A percentile compares a stretch with the other conserved stretches of the same genome.
These are phyloP conservation scores for Aureobasidium sp. DNA, from an alignment of 2,329 filamentous ascomycete genomes.

Conservation along the genomic window DNA sequence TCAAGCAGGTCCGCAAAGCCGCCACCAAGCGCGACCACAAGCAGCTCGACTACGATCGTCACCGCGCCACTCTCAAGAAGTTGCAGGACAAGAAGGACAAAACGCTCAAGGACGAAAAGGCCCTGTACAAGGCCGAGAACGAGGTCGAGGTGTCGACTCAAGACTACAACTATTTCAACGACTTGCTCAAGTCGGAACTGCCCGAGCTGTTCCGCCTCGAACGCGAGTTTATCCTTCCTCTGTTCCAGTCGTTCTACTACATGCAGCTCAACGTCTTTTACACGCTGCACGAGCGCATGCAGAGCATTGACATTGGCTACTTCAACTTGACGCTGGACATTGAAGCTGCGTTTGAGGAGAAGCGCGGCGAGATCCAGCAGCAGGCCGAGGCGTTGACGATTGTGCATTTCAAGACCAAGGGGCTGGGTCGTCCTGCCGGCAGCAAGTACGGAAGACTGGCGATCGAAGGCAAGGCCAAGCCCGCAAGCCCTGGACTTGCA, in stretches of 20 bases:
- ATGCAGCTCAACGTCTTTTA: constrained; percentile 99
- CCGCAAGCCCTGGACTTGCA: constrained; percentile 21
- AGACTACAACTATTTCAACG: constrained; percentile 97
- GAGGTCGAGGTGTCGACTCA: constrained; percentile 87
- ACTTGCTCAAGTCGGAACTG: constrained; percentile 90
- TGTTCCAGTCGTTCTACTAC: constrained; percentile 99
- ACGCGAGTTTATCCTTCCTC: constrained; percentile 86
- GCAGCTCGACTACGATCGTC: constrained; percentile 90
- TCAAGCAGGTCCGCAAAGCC: constrained; percentile 90
- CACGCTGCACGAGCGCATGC: constrained; percentile 96
- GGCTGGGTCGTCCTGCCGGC: constrained; percentile 20
- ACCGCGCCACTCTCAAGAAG: constrained; percentile 78
- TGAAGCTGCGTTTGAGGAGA: constrained; percentile 81
- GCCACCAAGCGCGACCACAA: constrained; percentile 91
- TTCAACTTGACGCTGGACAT: constrained; percentile 89
- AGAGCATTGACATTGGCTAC: constrained; percentile 93
- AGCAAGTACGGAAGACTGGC: constrained; percentile 32
- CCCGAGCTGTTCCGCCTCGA: constrained; percentile 87
- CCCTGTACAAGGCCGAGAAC: constrained; percentile 88
- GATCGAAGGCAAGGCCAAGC: constrained; percentile 22
- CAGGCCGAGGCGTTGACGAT: constrained; percentile 77
- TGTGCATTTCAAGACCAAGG: constrained; percentile 84
- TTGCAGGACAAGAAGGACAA: constrained; percentile 97
- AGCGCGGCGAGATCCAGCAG: constrained; percentile 82
- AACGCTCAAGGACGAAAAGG: constrained; percentile 92